A percentile compares a stretch with the other conserved stretches of the same genome.
These are phyloP conservation scores for Diaporthe ilicicola DNA, from an alignment of 2,329 filamentous ascomycete genomes.

Conservation along the genomic window DNA sequence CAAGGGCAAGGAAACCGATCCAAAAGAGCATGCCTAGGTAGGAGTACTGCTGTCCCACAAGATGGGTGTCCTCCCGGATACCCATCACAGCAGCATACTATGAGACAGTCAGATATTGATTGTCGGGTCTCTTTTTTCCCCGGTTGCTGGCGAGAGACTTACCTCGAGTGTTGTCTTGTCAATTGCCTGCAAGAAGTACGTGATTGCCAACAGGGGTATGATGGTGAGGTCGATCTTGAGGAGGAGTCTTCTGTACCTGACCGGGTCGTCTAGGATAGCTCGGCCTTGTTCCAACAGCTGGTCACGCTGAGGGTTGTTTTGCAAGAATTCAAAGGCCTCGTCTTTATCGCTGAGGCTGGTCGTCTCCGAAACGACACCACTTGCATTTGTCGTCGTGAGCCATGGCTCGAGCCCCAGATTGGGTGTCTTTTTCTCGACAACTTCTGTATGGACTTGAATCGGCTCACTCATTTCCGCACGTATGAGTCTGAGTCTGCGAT, in stretches of 20 bases:
- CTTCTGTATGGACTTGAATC: not conserved
- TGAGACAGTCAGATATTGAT: not conserved
- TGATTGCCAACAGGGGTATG: not conserved
- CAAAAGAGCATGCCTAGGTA: slow-evolving; percentile 50
- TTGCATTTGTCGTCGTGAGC: not conserved
- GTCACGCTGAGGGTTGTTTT: not conserved
- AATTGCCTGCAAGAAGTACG: slow-evolving; percentile 6
- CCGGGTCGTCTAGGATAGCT: not conserved
- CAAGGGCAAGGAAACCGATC: slow-evolving; percentile 51
- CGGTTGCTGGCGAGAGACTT: not conserved
- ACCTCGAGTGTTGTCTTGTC: slow-evolving; percentile 6
- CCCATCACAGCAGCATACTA: slow-evolving; percentile 41
- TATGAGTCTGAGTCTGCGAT: not conserved
- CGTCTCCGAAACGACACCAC: not conserved
- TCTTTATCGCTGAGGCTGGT: slow-evolving; percentile 5
- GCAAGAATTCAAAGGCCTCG: not conserved
- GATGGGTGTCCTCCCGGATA: slow-evolving; percentile 40
- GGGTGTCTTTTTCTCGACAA: not conserved
- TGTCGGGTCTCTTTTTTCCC: not conserved
- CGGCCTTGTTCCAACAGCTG: not conserved
- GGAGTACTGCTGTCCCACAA: slow-evolving; percentile 48
- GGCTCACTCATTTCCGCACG: not conserved
- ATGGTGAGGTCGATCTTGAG: slow-evolving; percentile 2
- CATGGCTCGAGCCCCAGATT: not conserved
- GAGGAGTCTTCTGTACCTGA: not conserved